phyloP scores from a whole-genome alignment of 305 asterid species.

The Solanum hybrid region DNA sequence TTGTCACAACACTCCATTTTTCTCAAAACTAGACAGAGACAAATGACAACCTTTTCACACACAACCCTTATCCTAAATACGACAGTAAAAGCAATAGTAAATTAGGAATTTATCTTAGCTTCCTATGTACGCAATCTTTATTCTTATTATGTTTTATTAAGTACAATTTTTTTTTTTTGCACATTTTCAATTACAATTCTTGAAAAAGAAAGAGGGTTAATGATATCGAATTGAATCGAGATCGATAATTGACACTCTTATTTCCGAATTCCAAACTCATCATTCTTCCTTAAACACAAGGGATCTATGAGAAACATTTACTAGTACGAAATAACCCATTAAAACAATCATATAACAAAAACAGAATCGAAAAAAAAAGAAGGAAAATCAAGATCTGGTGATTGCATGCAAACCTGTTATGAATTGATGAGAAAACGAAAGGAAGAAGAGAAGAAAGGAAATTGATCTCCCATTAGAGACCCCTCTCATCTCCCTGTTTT shows the following conservation, averaged over 20 bases:
- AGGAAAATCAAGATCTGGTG: neutral
- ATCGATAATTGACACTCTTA: neutral
- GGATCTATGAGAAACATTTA: neutral
- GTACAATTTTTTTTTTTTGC: neutral
- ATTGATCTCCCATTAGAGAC: conserved; percentile 30
- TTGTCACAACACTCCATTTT: neutral
- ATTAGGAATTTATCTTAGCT: neutral
- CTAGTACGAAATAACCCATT: neutral
- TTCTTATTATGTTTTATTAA: neutral
- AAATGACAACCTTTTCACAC: neutral
- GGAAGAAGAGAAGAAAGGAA: conserved; percentile 35
- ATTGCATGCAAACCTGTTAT: conserved; percentile 38
- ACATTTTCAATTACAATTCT: neutral
- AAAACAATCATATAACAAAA: neutral
- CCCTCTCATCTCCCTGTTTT: conserved; percentile 38
- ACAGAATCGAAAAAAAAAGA: neutral
- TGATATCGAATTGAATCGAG: neutral
- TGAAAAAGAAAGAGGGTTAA: neutral
- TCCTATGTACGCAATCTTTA: neutral
- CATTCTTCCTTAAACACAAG: neutral
- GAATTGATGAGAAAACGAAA: conserved; percentile 36
- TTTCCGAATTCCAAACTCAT: neutral
- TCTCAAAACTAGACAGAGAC: neutral
- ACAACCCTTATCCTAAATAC: neutral
- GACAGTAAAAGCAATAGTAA: neutral